phyloP scores from a whole-genome alignment of 2,329 filamentous ascomycete species.

The Sphaerulina vaccinii region DNA sequence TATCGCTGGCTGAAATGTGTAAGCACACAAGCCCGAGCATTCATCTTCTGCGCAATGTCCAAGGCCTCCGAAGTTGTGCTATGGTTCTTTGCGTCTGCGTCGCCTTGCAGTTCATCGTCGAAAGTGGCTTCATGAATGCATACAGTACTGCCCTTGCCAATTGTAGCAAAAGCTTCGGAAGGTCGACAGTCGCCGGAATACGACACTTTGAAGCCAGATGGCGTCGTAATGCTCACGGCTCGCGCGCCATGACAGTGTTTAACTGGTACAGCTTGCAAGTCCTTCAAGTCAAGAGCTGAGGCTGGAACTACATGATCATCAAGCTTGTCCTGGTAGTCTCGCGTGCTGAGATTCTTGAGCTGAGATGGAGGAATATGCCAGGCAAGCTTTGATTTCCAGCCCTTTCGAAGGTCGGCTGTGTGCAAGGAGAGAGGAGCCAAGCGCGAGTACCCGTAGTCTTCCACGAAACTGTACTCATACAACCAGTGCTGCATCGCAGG shows the following conservation, averaged over 20 bases:
- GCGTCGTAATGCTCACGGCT: conserved; percentile 75
- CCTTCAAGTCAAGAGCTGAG: conserved; percentile 59
- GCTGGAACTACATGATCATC: conserved; percentile 25
- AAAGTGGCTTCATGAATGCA: conserved; percentile 96
- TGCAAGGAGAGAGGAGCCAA: conserved; percentile 53
- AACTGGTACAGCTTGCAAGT: conserved; percentile 67
- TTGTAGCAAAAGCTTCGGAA: conserved; percentile 63
- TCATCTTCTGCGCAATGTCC: conserved; percentile 72
- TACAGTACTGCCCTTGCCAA: conserved; percentile 74
- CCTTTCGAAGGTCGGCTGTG: conserved; percentile 28
- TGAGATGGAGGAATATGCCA: conserved; percentile 35
- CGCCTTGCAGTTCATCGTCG: conserved; percentile 74
- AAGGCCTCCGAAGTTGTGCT: conserved; percentile 86
- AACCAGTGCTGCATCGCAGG: conserved; percentile 72
- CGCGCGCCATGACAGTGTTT: conserved; percentile 77
- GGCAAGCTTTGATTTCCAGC: conserved; percentile 31
- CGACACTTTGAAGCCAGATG: conserved; percentile 77
- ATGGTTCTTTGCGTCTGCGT: conserved; percentile 86
- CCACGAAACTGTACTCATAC: conserved; percentile 73
- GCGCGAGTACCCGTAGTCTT: conserved; percentile 70
- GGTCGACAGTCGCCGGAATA: conserved; percentile 96
- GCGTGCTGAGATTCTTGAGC: conserved; percentile 23
- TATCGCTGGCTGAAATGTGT: conserved; percentile 97
- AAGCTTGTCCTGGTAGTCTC: conserved; percentile 29
- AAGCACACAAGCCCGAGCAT: conserved; percentile 73